Conservation (phyloP, 805 yeast species). For the Wickerhamomyces sydowiorum region DNA sequence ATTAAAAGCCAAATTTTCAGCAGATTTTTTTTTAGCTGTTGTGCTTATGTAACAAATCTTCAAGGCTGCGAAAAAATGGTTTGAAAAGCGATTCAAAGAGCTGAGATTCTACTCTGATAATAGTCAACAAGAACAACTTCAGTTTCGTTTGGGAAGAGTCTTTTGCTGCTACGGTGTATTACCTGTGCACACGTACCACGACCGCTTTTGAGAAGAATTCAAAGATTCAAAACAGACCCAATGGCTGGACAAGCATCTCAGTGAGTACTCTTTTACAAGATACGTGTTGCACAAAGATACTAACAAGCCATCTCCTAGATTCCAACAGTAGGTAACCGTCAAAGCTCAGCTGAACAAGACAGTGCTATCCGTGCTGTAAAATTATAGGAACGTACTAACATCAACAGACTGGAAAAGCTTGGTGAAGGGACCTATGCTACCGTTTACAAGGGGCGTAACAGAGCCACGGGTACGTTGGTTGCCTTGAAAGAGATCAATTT, state of each 20-base stretch:
- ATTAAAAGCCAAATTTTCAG: too few relatives aligned
- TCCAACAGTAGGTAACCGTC: conserved; percentile 25
- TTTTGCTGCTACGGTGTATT: too few relatives aligned
- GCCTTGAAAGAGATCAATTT: conserved; percentile 92
- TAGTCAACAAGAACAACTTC: too few relatives aligned
- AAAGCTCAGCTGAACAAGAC: neutral
- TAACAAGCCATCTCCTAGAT: conserved; percentile 6
- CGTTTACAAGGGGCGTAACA: conserved; percentile 91
- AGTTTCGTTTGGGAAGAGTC: too few relatives aligned
- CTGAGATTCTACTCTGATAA: too few relatives aligned
- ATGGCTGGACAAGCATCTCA: conserved; percentile 22
- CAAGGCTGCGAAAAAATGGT: too few relatives aligned
- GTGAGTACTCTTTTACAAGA: conserved; percentile 9
- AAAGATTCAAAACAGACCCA: too few relatives aligned
- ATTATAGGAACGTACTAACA: conserved; percentile 3
- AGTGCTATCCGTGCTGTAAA: too few relatives aligned
- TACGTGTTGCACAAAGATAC: neutral
- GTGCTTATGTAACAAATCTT: too few relatives aligned
- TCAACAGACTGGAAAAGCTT: conserved; percentile 59
- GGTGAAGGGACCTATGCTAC: conserved; percentile 98
- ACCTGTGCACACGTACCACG: too few relatives aligned
- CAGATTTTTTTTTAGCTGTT: too few relatives aligned
- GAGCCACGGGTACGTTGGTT: conserved; percentile 81
- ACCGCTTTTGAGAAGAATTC: neutral
- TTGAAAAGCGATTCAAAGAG: too few relatives aligned